These are phyloP conservation scores for Pilobolus umbonatus DNA, from an alignment of 192 early-diverging fungal genomes.

Conservation along the genomic window DNA sequence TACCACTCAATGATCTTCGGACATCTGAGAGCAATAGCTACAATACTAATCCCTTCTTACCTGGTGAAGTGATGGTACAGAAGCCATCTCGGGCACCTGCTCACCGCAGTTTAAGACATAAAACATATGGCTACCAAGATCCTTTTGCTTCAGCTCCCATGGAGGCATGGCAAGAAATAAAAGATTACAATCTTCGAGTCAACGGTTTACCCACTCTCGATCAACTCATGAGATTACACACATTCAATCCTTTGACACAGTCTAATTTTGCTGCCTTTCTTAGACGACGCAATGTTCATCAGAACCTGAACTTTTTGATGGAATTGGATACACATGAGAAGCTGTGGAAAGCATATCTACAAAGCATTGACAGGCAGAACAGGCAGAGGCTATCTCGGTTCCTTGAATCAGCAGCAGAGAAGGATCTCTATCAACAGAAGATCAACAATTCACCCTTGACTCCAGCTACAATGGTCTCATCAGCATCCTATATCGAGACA, in stretches of 20 bases:
- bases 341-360: constrained; percentile 29
- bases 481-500: constrained; percentile 8
- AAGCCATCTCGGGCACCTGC: neutral
- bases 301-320: constrained; percentile 39
- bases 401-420: constrained; percentile 3
- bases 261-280: constrained; percentile 37
- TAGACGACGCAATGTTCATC: constrained; percentile 25
- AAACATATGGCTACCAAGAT: constrained; percentile 25
- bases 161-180: constrained; percentile 35
- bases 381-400: constrained; percentile 1
- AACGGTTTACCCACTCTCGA: constrained; percentile 39
- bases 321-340: constrained; percentile 40
- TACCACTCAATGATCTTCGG: constrained; percentile 14
- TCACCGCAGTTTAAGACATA: neutral
- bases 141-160: constrained; percentile 30
- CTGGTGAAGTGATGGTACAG: neutral
- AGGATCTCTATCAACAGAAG: neutral
- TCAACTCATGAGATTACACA: constrained; percentile 27
- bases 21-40: neutral
- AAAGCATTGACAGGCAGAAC: constrained; percentile 16
- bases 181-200: constrained; percentile 33
- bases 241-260: constrained; percentile 32
- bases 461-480: neutral
- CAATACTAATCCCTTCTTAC: constrained; percentile 15
- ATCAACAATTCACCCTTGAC: neutral